Percentiles rank a stretch among this genome's conserved stretches.
phyloP scores from a whole-genome alignment of 345 rosid species.

The Euphorbia peplus region DNA sequence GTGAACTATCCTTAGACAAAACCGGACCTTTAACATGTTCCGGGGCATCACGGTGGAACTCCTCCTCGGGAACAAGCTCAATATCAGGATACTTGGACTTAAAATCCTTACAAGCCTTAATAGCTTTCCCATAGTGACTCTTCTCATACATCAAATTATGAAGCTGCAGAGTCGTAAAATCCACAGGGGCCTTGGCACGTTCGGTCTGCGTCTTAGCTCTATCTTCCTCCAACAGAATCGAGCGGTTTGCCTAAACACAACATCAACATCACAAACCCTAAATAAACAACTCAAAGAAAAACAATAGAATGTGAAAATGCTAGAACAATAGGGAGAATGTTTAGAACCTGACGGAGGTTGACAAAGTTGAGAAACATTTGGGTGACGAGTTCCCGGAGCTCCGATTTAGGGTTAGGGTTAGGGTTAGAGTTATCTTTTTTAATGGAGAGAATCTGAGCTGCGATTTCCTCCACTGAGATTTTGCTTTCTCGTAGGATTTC shows the following conservation, averaged over 20 bases:
- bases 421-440: constrained; percentile 53
- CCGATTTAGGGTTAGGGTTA: constrained; percentile 55
- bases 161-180: constrained; percentile 71
- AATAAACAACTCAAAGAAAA: neutral
- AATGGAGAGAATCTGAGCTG: constrained; percentile 53
- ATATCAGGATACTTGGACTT: constrained; percentile 76
- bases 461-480: constrained; percentile 70
- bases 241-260: constrained; percentile 58
- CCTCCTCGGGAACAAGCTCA: constrained; percentile 80
- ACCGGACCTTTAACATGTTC: constrained; percentile 55
- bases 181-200: constrained; percentile 68
- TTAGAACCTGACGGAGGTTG: constrained; percentile 73
- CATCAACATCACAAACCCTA: neutral
- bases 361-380: constrained; percentile 84
- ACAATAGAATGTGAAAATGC: constrained; percentile 3
- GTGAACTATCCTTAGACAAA: constrained; percentile 50
- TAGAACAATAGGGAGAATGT: neutral
- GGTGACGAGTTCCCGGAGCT: constrained; percentile 70
- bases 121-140: constrained; percentile 81
- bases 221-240: constrained; percentile 73
- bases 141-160: constrained; percentile 94
- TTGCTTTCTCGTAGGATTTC: constrained; percentile 70
- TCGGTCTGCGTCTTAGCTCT: constrained; percentile 66
- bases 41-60: constrained; percentile 66
- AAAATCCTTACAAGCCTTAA: constrained; percentile 74